Base-by-base conservation (phyloP, 805 yeast species). In the Saccharomycopsis schoenii region DNA sequence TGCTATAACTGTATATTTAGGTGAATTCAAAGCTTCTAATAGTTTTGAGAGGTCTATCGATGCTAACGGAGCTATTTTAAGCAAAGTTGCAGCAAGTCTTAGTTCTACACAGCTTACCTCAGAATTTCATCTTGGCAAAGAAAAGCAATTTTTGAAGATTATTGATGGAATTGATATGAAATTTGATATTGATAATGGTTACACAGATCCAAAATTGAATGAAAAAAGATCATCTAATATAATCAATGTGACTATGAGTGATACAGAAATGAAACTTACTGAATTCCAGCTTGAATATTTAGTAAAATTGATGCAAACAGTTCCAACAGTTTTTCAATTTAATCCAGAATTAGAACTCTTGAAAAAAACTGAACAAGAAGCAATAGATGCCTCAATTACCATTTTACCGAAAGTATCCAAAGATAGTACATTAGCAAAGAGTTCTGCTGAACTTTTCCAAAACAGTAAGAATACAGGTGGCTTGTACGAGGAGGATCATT, bases 1-100 rank as follows among this genome's bases (percentile, higher is more conserved):
- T 68, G 73, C 80, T 19, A 69, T 93, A 40, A 83, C 87, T 0
- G 82, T 86, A 17, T 83, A 89, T 66, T 76, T 92, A 58, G 99
- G 99, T 65, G 97, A 93, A 68, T 74, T 94, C 10, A 85, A 80
- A 65, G 82, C 91, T 17, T 74, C 77, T 2, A 94, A 92, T 70
- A 71, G 71, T 11, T 91, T 89, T 69, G 68, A 69, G 11, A 67
- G 69, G 1, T 68, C 67, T 8, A 15, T 14, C 8, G 62, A 60
- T 19, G 42, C 10, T 15, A 40, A 56, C 15, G 67, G 64, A 1
- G 71, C 68, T 0, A 66, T 75, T 11, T 73, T 82, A 24, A 91
- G 89, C 68, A 69, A 77, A 6, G 81, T 92, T 14, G 69, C 76
- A 15, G 80, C 89, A 8, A 96, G 97, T 0, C 74, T 94, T 21